These are phyloP conservation scores for Withania somnifera DNA, from an alignment of 305 asterid genomes.

Conservation along the genomic window DNA sequence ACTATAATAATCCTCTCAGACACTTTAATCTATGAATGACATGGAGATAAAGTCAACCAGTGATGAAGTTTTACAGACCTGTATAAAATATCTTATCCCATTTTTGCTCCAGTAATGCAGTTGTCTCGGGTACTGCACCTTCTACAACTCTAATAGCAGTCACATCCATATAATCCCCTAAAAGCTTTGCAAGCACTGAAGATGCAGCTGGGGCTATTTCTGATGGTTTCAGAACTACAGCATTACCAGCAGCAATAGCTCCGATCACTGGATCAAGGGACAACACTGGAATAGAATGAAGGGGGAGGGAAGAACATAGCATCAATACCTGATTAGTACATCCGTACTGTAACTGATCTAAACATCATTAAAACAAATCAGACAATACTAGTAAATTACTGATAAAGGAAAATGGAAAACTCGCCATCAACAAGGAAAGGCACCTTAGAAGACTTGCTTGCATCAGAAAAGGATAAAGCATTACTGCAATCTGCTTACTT, in stretches of 20 bases:
- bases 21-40: neutral
- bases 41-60: neutral
- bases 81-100: conserved; percentile 54
- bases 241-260: conserved; percentile 89
- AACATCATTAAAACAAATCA: neutral
- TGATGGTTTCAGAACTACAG: conserved; percentile 75
- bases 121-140: conserved; percentile 62
- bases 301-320: neutral
- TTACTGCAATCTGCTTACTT: neutral
- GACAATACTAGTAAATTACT: neutral
- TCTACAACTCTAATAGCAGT: conserved; percentile 74
- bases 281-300: conserved; percentile 30
- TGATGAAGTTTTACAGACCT: neutral
- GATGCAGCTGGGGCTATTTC: conserved; percentile 75
- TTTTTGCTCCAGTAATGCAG: conserved; percentile 59
- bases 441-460: neutral
- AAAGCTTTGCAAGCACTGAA: conserved; percentile 43
- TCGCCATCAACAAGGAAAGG: neutral
- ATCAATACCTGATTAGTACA: neutral
- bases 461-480: neutral
- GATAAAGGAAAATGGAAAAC: neutral
- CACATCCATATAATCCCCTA: conserved; percentile 67
- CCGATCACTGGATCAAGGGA: conserved; percentile 74
- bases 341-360: neutral
- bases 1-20: neutral